Conservation (phyloP, 345 rosid species). For the Sonneratia caseolaris region DNA sequence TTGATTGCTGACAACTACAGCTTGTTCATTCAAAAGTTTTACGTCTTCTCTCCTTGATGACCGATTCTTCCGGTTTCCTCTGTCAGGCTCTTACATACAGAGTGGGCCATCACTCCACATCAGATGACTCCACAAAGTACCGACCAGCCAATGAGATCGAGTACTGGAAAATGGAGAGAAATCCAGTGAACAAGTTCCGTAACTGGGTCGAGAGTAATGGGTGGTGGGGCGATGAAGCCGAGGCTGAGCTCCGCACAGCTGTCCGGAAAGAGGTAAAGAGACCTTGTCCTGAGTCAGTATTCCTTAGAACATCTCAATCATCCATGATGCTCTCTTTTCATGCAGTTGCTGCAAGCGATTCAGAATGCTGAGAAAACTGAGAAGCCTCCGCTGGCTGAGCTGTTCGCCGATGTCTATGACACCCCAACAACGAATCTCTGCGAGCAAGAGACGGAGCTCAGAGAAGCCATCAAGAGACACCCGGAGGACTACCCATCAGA, state of each 20-base stretch:
- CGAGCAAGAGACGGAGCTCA: conserved; percentile 52
- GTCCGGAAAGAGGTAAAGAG: conserved; percentile 41
- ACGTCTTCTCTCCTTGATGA: not conserved
- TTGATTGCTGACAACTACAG: no score
- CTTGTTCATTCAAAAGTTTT: not conserved
- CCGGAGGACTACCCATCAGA: conserved; percentile 49
- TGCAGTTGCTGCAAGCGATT: conserved; percentile 56
- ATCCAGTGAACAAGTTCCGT: conserved; percentile 56
- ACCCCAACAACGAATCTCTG: conserved; percentile 37
- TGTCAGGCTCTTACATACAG: conserved; percentile 58
- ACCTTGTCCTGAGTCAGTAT: no score
- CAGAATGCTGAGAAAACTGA: conserved; percentile 50
- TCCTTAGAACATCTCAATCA: not conserved
- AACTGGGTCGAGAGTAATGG: conserved; percentile 59
- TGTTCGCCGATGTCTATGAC: conserved; percentile 65
- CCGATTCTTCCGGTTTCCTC: not conserved
- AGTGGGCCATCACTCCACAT: conserved; percentile 79
- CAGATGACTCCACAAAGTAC: conserved; percentile 82
- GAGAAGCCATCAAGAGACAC: conserved; percentile 33
- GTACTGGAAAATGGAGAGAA: conserved; percentile 53
- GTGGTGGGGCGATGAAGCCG: conserved; percentile 67
- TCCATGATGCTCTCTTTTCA: not conserved
- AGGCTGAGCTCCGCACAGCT: conserved; percentile 39
- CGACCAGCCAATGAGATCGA: conserved; percentile 48
- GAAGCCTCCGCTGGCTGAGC: conserved; percentile 46